A percentile compares a stretch with the other conserved stretches of the same genome.
These are phyloP conservation scores for Candida anglica DNA, from an alignment of 805 yeast genomes.

Conservation along the genomic window DNA sequence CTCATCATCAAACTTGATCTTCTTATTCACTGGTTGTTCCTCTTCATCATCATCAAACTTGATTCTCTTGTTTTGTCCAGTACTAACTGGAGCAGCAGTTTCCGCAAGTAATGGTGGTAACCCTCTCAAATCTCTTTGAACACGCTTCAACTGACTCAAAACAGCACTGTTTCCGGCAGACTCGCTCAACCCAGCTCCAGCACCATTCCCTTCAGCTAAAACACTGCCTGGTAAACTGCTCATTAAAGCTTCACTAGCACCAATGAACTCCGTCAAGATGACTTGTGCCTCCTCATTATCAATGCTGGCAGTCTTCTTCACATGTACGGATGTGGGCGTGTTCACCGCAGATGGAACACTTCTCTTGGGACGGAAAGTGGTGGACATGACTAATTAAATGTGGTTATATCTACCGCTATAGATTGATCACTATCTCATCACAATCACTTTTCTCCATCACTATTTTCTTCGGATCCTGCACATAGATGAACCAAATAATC, in stretches of 20 bases:
- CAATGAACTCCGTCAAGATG: constrained; percentile 40
- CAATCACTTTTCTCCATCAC: too few species aligned
- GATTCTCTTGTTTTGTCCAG: constrained; percentile 17
- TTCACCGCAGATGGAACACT: constrained; percentile 41
- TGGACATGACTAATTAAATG: constrained; percentile 24
- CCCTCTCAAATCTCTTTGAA: constrained; percentile 77
- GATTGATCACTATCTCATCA: not conserved
- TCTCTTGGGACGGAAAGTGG: constrained; percentile 38
- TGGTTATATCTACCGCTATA: not conserved
- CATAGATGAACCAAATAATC: too few species aligned
- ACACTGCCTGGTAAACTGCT: constrained; percentile 18
- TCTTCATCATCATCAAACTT: constrained; percentile 9
- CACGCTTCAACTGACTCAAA: constrained; percentile 61
- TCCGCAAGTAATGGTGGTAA: constrained; percentile 55
- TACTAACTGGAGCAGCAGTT: constrained; percentile 9
- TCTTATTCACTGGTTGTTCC: constrained; percentile 14
- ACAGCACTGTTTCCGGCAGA: constrained; percentile 34
- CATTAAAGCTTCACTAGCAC: constrained; percentile 32
- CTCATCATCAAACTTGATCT: constrained; percentile 25
- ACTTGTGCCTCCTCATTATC: constrained; percentile 42
- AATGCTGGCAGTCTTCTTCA: constrained; percentile 24
- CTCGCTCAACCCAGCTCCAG: constrained; percentile 27
- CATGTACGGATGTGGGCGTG: constrained; percentile 41
- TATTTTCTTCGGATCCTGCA: too few species aligned
- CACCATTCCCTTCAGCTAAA: constrained; percentile 13